Evolutionary conservation across 2,329 filamentous ascomycete genomes (phyloP).

Genomic region (Zalaria sp.): DNA sequence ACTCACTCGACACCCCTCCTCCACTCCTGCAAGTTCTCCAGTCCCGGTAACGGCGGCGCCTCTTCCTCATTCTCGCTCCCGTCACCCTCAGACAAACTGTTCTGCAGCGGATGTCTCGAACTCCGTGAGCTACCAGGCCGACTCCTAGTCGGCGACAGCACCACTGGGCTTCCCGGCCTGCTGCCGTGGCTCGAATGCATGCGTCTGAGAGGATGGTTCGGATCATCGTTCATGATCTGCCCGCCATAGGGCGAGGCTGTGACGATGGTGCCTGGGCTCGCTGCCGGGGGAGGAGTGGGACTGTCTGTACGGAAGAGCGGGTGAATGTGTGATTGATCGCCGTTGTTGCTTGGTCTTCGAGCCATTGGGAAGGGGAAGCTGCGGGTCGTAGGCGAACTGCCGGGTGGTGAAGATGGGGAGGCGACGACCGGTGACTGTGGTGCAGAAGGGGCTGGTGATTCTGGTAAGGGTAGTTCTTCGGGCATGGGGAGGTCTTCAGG

Average conservation of each 20-base stretch:
- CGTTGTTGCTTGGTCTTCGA: conserved; percentile 9
- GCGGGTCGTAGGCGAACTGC: not conserved
- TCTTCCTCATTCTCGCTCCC: not conserved
- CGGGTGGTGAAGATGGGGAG: conserved; percentile 1
- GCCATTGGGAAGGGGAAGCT: conserved; percentile 5
- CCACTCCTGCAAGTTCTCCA: not conserved
- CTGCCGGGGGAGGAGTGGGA: conserved; percentile 47
- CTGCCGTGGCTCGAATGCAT: not conserved
- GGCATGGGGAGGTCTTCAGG: conserved; percentile 4
- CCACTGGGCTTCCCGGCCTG: not conserved
- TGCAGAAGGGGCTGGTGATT: conserved; percentile 4
- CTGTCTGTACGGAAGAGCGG: conserved; percentile 64
- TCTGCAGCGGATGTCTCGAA: not conserved
- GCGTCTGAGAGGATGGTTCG: not conserved
- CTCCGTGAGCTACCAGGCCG: not conserved
- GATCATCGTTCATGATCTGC: conserved; percentile 36
- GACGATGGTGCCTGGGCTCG: conserved; percentile 57
- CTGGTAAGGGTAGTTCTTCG: conserved; percentile 7
- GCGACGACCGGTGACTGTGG: not conserved
- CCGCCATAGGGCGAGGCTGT: conserved; percentile 56
- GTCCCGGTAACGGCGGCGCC: not conserved
- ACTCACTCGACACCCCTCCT: not conserved
- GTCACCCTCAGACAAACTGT: not conserved
- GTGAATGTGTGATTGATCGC: conserved; percentile 57
- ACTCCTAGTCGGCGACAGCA: not conserved